Conservation (phyloP, 331 rosid species). For the Telfairia occidentalis region DNA sequence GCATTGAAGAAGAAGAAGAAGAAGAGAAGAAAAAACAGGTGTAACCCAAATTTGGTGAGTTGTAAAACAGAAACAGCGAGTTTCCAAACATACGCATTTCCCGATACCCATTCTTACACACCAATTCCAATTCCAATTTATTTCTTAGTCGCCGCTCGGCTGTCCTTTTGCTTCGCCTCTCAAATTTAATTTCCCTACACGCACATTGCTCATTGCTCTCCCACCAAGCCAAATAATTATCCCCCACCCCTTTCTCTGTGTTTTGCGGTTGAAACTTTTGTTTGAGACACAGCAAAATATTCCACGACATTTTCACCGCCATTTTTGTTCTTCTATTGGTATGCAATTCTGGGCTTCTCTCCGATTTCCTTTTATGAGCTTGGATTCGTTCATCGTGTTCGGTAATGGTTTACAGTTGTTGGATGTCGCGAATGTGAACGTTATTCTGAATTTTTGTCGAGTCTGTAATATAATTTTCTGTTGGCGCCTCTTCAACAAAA, state of each 20-base stretch:
- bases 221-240: neutral
- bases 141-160: neutral
- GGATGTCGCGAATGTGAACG: neutral
- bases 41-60: slow-evolving; percentile 5
- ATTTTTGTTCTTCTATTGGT: neutral
- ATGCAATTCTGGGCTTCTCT: slow-evolving; percentile 17
- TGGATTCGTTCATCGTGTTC: neutral
- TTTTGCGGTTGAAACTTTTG: neutral
- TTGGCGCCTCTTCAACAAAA: neutral
- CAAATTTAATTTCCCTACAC: neutral
- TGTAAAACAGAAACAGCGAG: slow-evolving; percentile 13
- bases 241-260: neutral
- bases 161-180: neutral
- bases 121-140: too few relatives aligned
- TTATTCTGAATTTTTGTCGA: neutral
- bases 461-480: neutral
- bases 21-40: neutral
- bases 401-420: neutral
- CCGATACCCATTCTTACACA: too few relatives aligned
- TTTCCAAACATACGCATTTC: neutral
- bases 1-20: neutral
- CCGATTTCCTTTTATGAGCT: slow-evolving; percentile 13
- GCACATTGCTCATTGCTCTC: slow-evolving; percentile 3
- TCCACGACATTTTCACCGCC: neutral
- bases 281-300: neutral